phyloP scores from a whole-genome alignment of 805 yeast species.

The Lipomyces sp. region DNA sequence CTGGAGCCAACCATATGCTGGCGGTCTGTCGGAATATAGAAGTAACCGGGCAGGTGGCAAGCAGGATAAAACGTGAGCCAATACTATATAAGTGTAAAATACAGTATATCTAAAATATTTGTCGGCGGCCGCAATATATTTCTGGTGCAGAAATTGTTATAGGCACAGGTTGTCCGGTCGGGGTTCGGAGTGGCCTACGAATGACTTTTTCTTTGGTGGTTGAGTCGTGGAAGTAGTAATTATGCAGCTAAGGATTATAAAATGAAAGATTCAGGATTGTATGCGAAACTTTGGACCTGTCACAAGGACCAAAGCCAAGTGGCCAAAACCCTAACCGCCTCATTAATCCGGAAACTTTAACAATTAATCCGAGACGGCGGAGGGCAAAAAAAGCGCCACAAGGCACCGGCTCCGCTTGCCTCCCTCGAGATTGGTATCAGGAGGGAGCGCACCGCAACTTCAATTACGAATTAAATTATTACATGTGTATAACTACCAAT shows the following conservation, averaged over 20 bases:
- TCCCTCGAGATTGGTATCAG: too few species aligned
- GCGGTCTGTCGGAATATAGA: neutral
- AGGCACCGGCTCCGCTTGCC: too few species aligned
- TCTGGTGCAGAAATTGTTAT: neutral
- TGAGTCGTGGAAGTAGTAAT: neutral
- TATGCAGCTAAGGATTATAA: neutral
- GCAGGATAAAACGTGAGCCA: neutral
- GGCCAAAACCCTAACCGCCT: neutral
- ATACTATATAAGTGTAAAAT: neutral
- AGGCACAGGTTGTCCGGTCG: neutral
- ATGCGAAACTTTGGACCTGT: neutral
- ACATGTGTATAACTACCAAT: neutral
- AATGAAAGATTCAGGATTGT: neutral
- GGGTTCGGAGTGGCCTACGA: neutral
- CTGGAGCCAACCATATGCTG: neutral
- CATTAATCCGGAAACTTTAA: neutral
- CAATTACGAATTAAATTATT: neutral
- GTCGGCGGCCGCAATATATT: neutral
- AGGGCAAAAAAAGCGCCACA: too few species aligned
- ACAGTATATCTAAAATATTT: neutral
- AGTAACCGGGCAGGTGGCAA: neutral
- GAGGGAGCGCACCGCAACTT: too few species aligned
- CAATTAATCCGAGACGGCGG: neutral
- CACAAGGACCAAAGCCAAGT: neutral
- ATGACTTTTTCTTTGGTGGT: too few species aligned